Evolutionary conservation across 257 asterid genomes (phyloP), one percentile per base, ranked within the genome.

Genomic region (Fraxinus pennsylvanica): DNA sequence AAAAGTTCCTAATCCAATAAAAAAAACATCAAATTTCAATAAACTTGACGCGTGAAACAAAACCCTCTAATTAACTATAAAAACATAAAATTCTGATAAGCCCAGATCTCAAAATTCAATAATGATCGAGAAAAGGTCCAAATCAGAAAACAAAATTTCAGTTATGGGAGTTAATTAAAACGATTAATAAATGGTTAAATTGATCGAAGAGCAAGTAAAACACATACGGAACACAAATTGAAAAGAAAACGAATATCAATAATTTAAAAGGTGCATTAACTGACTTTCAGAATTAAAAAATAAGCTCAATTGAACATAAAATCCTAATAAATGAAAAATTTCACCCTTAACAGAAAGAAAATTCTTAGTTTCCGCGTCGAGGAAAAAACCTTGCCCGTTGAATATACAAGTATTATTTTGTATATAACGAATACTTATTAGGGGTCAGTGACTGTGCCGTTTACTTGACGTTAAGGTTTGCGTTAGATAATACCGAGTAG

Each of bases 301-400:
- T 75, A 75, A 89, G 86, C 88, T 82, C 85, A 73, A 47, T 78
- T 33, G 80, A 67, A 72, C 69, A 52, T 66, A 17, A 50, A 73
- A 73, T 80, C 87, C 87, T 76, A 79, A 75, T 17, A 54, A 54
- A 21, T 50, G 52, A 30, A 73, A 77, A 68, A 66, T 75, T 77
- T 57, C 15, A 68, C 86, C 76, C 79, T 81, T 78, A 61, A 72
- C 84, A 83, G 85, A 90, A 86, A 83, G 84, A 87, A 79, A 84
- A 27, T 78, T 82, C 79, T 54, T 78, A 77, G 77, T 71, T 82
- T 54, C 27, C 22, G 25, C 19, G 6, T 54, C 22, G 22, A 17
- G 84, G 85, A 84, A 84, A 85, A 86, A 83, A 87, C 89, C 87
- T 91, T 92, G 88, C 89, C 93, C 96, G 97, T 91, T 94, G 96